Conservation (phyloP, 2,329 filamentous ascomycete genomes). For the Podosphaera fusca region DNA sequence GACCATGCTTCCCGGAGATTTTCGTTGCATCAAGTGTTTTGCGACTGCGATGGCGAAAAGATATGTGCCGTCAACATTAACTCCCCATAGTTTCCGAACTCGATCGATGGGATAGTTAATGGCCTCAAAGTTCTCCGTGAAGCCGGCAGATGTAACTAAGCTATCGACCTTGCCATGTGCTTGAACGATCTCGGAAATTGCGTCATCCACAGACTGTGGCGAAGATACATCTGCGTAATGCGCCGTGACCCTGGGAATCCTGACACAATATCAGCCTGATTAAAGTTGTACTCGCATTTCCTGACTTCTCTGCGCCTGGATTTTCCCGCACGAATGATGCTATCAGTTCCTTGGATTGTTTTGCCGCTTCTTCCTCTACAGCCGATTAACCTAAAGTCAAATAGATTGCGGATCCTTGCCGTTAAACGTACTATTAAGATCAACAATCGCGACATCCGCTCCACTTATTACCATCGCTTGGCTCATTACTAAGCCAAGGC, state of each 20-base stretch:
- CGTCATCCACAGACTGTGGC: constrained; percentile 51
- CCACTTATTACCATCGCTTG: constrained; percentile 78
- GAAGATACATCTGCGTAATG: constrained; percentile 77
- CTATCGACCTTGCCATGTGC: constrained; percentile 69
- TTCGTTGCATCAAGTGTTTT: constrained; percentile 67
- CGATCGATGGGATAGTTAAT: constrained; percentile 77
- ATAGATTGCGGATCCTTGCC: constrained; percentile 67
- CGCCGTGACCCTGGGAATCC: constrained; percentile 62
- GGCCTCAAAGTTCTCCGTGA: constrained; percentile 88
- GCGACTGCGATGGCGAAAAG: constrained; percentile 68
- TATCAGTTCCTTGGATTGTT: constrained; percentile 51
- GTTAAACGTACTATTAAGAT: constrained; percentile 53
- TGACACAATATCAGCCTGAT: constrained; percentile 15
- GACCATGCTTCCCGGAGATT: constrained; percentile 63
- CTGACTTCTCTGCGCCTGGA: constrained; percentile 44
- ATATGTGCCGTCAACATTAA: constrained; percentile 86
- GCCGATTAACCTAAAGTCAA: constrained; percentile 13
- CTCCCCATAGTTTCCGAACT: constrained; percentile 79
- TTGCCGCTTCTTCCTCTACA: constrained; percentile 59
- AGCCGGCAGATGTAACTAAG: constrained; percentile 86
- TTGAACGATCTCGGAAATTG: constrained; percentile 44
- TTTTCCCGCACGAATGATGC: constrained; percentile 60
- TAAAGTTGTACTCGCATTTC: neutral
- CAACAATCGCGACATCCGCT: constrained; percentile 74
- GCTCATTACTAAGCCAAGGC: constrained; percentile 76